Evolutionary conservation across 805 yeast species (phyloP), one percentile per base, ranked within the genome.

Genomic region (Saturnispora diversa): DNA sequence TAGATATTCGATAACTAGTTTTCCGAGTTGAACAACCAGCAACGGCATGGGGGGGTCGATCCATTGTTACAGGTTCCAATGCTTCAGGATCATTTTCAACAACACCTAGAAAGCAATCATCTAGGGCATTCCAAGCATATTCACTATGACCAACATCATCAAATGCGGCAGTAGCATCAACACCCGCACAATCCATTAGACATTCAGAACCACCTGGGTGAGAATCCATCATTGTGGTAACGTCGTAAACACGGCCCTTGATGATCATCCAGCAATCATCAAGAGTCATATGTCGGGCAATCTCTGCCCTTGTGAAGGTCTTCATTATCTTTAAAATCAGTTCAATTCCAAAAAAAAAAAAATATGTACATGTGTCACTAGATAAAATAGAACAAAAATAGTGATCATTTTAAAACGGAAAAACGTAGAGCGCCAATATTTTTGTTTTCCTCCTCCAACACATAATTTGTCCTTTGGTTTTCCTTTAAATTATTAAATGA

Each of bases 151-250:
- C 64, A 16, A 66, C 67, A 54, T 90, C 97, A 28, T 75, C 78
- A 49, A 77, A 78, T 19, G 78, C 74, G 36, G 58, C 64, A 11
- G 84, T 77, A 40, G 87, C 88, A 58, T 86, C 95, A 44, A 72
- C 70, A 32, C 95, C 95, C 24, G 83, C 94, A 55, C 77, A 72
- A 51, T 84, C 94, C 37, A 75, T 62, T 43, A 85, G 67, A 24
- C 84, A 83, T 56, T 84, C 95, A 42, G 79, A 81, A 43, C 95
- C 95, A 56, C 95, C 95, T 20, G 92, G 90, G 60, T 82, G 92
- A 40, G 68, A 69, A 34, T 64, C 71, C 12, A 76, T 56, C 45
- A 82, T 69, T 31, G 55, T 47, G 15, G 84, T 70, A 27, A 76
- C 68, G 54, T 83, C 71, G 59, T 80, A 83, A 19, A 82, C 84